Conservation (phyloP, 176 grass and related monocot genomes). For the Phoenix dactylifera region DNA sequence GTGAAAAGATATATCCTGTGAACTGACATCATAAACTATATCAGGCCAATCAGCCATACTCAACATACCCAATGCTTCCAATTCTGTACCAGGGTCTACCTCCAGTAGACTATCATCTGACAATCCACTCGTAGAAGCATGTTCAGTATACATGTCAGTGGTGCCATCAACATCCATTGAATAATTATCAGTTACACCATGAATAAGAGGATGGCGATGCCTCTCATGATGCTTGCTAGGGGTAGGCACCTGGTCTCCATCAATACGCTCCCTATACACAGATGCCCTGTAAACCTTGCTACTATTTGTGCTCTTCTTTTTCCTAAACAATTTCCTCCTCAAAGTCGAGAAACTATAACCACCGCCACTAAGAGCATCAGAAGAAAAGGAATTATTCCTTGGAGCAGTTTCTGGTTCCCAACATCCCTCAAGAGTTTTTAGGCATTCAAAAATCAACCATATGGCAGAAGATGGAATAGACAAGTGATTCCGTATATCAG, state of each 20-base stretch:
- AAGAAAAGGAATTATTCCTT: constrained; percentile 32
- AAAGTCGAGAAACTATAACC: constrained; percentile 25
- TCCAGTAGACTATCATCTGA: constrained; percentile 59
- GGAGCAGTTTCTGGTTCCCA: constrained; percentile 39
- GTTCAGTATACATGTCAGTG: constrained; percentile 22
- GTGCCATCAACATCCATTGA: constrained; percentile 6
- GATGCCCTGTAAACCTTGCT: constrained; percentile 14
- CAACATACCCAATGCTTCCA: constrained; percentile 57
- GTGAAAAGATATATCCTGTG: constrained; percentile 96
- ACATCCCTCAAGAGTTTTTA: constrained; percentile 81
- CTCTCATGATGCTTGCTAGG: constrained; percentile 15
- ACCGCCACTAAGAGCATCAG: constrained; percentile 29
- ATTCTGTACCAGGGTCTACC: constrained; percentile 46
- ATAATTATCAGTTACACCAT: constrained; percentile 2
- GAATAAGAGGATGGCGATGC: no score
- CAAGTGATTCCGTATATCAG: not conserved
- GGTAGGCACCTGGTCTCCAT: constrained; percentile 9
- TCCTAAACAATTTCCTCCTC: constrained; percentile 40
- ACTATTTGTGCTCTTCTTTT: constrained; percentile 25
- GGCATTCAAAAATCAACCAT: constrained; percentile 68
- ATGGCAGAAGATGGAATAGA: constrained; percentile 36
- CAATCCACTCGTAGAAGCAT: constrained; percentile 36
- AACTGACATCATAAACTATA: constrained; percentile 82
- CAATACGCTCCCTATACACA: constrained; percentile 7
- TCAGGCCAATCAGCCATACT: constrained; percentile 59